Base-by-base conservation (phyloP, 2,329 filamentous ascomycete species). In the Cylindrodendrum hubeiense region DNA sequence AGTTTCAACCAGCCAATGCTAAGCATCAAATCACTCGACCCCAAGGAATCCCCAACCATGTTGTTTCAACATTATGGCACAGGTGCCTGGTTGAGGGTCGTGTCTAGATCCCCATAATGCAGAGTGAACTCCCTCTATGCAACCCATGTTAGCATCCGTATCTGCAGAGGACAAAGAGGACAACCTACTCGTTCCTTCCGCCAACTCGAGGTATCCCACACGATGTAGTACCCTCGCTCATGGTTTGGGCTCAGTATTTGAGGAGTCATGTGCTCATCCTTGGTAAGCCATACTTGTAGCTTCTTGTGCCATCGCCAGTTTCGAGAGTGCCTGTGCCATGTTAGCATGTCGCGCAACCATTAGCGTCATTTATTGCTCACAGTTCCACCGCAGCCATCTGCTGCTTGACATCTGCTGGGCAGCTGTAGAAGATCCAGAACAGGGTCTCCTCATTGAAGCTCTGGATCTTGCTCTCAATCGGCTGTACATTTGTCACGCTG, bases 301-400 rank as follows among this genome's bases (percentile, higher is more conserved):
- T 89, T 89, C 80, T 90, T 90, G 76, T 91, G 89, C 86, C 89
- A 91, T 66, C 89, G 82, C 89, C 89, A 91, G 76, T 90, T 90
- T 21, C 89, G 85, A 63, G 85, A 85, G 71, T 88, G 87, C 46
- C 89, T 91, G 33, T 13, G 28, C n/a, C 28, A n/a, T 22, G 54
- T 73, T 26, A 74, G 60, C 26, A 51, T 46, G n/a, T 37, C 30
- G 1, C 2, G 10, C n/a, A 5, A 4, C 21, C 9, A 17, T 13
- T 7, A n/a, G 22, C 12, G 34, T 2, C 8, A 4, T 12, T 6
- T 1, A 3, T 30, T 13, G 70, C 87, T 79, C 79, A 91, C 88
- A 91, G 80, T 75, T 91, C 88, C 43, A 85, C 80, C 0, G 89
- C 89, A 3, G 89, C 89, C 79, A 90, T 80, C 51, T 89, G 85